Evolutionary conservation across 169 alveolate species (phyloP).

Genomic region (Cryptosporidium felis): DNA sequence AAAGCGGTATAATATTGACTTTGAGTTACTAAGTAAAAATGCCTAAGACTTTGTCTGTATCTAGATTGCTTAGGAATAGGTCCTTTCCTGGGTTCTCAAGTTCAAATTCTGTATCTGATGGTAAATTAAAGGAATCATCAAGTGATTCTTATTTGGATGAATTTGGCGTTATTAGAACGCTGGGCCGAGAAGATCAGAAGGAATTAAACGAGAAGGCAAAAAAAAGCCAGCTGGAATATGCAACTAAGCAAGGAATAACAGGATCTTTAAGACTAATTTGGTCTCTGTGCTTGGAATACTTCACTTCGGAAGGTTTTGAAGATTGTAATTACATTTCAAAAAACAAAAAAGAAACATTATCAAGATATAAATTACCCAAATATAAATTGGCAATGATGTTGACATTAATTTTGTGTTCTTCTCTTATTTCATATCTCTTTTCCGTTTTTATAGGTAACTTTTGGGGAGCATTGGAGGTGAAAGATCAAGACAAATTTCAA

Average conservation of each 20-base stretch:
- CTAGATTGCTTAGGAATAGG: background rate
- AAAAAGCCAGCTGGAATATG: conserved; percentile 35
- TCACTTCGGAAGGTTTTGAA: conserved; percentile 18
- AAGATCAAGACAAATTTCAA: conserved; percentile 21
- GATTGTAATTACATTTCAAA: background rate
- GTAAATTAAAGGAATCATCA: background rate
- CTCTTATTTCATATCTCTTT: conserved; percentile 20
- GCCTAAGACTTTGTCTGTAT: no score
- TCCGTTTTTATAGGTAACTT: conserved; percentile 16
- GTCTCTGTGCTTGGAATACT: conserved; percentile 4
- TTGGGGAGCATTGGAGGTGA: conserved; percentile 48
- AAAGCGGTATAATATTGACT: no score
- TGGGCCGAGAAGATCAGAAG: background rate
- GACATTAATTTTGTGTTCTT: background rate
- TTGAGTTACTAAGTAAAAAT: no score
- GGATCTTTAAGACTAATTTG: conserved; percentile 27
- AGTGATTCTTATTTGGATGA: background rate
- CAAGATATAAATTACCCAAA: conserved; percentile 2
- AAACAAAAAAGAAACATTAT: background rate
- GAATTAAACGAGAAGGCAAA: conserved; percentile 1
- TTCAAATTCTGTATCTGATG: background rate
- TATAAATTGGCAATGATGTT: conserved; percentile 2
- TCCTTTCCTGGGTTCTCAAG: background rate
- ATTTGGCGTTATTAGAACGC: background rate
- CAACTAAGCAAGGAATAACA: conserved; percentile 14